A percentile compares a stretch with the other conserved stretches of the same genome.
Evolutionary conservation across 2,329 filamentous ascomycete species (phyloP).

Genomic region (Verticillium isaacii): DNA sequence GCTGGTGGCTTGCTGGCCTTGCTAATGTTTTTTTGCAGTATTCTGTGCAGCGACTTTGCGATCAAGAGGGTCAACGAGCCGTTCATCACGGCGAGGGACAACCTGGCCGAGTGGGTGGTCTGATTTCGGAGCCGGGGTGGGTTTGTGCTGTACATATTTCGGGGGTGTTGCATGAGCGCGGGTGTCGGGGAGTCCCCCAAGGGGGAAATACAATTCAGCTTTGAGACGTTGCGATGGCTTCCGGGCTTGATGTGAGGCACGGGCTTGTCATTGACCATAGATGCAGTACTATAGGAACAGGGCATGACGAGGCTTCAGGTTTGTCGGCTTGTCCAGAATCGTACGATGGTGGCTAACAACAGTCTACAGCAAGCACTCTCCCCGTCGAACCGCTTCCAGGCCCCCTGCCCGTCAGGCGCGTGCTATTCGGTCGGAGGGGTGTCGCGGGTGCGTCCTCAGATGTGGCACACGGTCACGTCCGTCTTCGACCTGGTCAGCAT

Average conservation of each 20-base stretch:
- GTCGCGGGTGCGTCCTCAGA: constrained; percentile 13
- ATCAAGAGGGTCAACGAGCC: constrained; percentile 94
- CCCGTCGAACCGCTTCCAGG: neutral
- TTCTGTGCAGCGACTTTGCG: constrained; percentile 89
- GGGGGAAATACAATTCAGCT: neutral
- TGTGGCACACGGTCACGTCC: constrained; percentile 29
- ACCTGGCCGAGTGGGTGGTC: constrained; percentile 75
- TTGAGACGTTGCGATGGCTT: neutral
- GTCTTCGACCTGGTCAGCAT: constrained; percentile 39
- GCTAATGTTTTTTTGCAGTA: constrained; percentile 46
- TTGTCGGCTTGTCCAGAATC: neutral
- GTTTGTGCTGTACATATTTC: neutral
- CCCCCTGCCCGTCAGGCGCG: no score
- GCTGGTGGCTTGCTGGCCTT: neutral
- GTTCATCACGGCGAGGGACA: constrained; percentile 71
- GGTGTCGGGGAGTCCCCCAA: neutral
- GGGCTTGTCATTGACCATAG: neutral
- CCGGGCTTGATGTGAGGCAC: neutral
- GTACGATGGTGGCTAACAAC: neutral
- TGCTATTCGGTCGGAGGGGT: neutral
- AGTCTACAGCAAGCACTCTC: neutral
- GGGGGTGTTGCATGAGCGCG: neutral
- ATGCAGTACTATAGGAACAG: neutral
- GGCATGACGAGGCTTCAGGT: neutral
- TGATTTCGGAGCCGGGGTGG: constrained; percentile 20